Evolutionary conservation across 345 rosid genomes (phyloP), one percentile per base, ranked within the genome.

Genomic region (Eucalyptus grandis): DNA sequence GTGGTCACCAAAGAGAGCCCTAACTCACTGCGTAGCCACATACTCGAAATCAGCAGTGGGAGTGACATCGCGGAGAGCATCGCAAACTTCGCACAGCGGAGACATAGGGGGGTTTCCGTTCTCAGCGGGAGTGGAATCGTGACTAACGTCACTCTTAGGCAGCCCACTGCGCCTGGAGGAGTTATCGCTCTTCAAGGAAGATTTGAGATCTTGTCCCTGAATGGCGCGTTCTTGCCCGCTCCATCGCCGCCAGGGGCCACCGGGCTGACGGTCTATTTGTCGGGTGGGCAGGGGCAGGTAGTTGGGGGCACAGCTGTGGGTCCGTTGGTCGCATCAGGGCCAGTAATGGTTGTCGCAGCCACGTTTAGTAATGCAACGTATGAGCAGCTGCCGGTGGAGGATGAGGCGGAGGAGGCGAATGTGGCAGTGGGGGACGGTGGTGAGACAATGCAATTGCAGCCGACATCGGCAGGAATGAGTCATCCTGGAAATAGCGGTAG

Each of bases 261-360:
- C 3, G 95, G 95, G 40, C 90, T 98, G 67, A 93, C 98, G 5
- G 96, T 98, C 58, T 98, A 96, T 92, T 89, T 97, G 89, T 96
- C 99, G 1, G 99, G 99, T 1, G 97, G 96, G 54, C 98, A 97
- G 87, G 98, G 99, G 19, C 99, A 98, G 91, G 96, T 98, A 26
- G 95, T 98, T 7, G 99, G 99, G 12, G 99, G 99, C 30, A 92
- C 92, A 3, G 98, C 94, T 1, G 92, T 94, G 86, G 98, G 99
- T 16, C 91, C 96, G 34, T 91, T 98, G 80, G 89, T 94, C 5
- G 98, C 99, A 0, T 94, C 97, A 4, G 99, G 99, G 26, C 98
- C 99, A 2, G 98, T 98, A 53, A 93, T 98, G 93, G 97, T 98
- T 14, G 92, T 96, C 3, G 99, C 98, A 9, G 99, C 99, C 19